Percentiles rank a stretch among this genome's conserved stretches.
These are phyloP conservation scores for Pythium sp. DNA, from an alignment of 352 stramenopile genomes.

Conservation along the genomic window DNA sequence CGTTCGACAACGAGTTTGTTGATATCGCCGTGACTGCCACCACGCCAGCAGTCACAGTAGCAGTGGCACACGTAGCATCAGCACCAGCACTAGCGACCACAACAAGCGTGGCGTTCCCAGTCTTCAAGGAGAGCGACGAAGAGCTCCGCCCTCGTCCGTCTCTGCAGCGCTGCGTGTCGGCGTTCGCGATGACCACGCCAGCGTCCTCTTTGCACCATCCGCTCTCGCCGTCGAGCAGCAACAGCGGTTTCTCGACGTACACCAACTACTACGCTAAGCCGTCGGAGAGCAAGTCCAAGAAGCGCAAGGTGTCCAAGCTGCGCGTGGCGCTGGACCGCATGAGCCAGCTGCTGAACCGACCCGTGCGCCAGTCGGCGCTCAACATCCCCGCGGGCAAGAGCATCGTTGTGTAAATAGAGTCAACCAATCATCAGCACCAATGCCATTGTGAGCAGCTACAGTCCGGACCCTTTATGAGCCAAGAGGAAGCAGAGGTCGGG, in stretches of 20 bases:
- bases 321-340: slow-evolving; percentile 63
- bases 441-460: neutral
- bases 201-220: slow-evolving; percentile 2
- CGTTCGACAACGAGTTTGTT: slow-evolving; percentile 37
- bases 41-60: neutral
- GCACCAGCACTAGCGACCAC: neutral
- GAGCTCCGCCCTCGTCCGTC: neutral
- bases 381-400: slow-evolving; percentile 60
- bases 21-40: neutral
- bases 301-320: slow-evolving; percentile 67
- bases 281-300: slow-evolving; percentile 32
- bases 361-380: slow-evolving; percentile 65
- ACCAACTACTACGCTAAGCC: slow-evolving; percentile 25
- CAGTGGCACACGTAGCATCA: neutral
- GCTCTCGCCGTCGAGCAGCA: slow-evolving; percentile 18
- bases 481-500: neutral
- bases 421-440: neutral
- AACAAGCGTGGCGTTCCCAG: neutral
- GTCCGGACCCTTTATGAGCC: neutral
- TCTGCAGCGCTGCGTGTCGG: slow-evolving; percentile 14
- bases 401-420: slow-evolving; percentile 51
- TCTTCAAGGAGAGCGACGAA: neutral
- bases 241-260: slow-evolving; percentile 30
- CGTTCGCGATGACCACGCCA: slow-evolving; percentile 14
- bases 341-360: slow-evolving; percentile 71